Conservation (phyloP, 352 stramenopile species). For the Phytophthora tentaculata region DNA sequence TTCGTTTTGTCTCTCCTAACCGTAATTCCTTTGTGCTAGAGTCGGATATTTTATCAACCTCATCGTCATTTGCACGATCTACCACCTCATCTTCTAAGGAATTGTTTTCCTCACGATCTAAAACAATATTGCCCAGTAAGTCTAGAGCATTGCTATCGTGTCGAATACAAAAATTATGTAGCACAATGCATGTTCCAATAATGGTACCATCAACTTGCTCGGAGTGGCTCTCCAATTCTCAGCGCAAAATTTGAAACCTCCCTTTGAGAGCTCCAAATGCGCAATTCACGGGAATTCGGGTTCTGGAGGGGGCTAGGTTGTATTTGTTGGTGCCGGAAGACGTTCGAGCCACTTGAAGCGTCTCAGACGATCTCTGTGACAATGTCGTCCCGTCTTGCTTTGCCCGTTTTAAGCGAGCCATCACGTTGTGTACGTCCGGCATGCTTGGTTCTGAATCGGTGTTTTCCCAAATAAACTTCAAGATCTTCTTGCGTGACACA, state of each 20-base stretch:
- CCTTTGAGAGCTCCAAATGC: slow-evolving; percentile 1
- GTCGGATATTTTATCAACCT: background rate
- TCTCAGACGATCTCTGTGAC: background rate
- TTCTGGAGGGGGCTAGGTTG: background rate
- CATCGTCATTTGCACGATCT: background rate
- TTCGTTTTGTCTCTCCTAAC: background rate
- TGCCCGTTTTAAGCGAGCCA: background rate
- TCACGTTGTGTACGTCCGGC: background rate
- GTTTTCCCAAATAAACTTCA: background rate
- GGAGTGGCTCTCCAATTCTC: background rate
- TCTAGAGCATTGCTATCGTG: background rate
- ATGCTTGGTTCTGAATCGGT: background rate
- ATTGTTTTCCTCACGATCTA: background rate
- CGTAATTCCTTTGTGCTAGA: background rate
- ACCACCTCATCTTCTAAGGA: background rate
- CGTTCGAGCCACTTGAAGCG: background rate
- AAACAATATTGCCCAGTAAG: background rate
- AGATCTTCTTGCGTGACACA: background rate
- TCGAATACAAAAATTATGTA: background rate
- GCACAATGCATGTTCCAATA: background rate
- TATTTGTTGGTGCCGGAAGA: background rate
- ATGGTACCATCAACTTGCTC: background rate
- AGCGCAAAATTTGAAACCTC: background rate
- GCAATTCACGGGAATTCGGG: background rate
- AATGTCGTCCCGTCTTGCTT: background rate